Base-by-base conservation (phyloP, 2,329 filamentous ascomycete genomes). In the Scedosporium boydii region DNA sequence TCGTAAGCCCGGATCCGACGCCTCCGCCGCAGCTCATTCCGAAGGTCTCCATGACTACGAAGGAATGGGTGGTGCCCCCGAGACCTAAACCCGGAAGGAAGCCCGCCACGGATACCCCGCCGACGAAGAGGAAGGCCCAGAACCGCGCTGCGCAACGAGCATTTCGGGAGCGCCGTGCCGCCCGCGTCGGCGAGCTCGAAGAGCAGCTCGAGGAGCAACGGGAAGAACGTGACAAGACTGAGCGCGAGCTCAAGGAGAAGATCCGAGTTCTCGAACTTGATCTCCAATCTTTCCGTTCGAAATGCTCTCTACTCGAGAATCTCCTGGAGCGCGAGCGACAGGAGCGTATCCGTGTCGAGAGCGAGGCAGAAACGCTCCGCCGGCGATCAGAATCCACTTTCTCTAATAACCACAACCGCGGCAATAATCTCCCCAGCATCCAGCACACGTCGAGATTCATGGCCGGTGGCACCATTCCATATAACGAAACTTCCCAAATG, bases 51-150 rank as follows among this genome's bases (percentile, higher is more conserved):
- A 85, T 93, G 73, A 93, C 90, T 42, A 89, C 84, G 69, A 93
- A 87, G 74, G 89, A 93, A 84, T 95, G 90, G 90, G 82, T 93
- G 26, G 87, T 95, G 55, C 90, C 90, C 26, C 90, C 90, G 29
- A 83, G 90, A 64, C 90, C 90, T 57, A 93, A 93, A 80, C 93
- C 95, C 23, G 93, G 93, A 58, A 87, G 93, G 68, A 98, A 98
- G 80, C 93, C 93, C 3, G 91, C 91, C 57, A 96, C 91, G 42
- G 93, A 97, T 71, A 96, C 93, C 60, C 92, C 93, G 14, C 90
- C 90, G 1, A 96, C 92, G 53, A 96, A 96, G 78, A 86, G 95
- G 67, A 96, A 97, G 79, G 90, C 91, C 1, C 95, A 98, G 77
- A 98, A 98, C 74, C 85, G 95, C 64, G 90, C 91, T 57, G 93